Percentiles rank a stretch among this genome's conserved stretches.
Evolutionary conservation across 179 eudicot species (phyloP).

Genomic region (Heliamphora pulchella): DNA sequence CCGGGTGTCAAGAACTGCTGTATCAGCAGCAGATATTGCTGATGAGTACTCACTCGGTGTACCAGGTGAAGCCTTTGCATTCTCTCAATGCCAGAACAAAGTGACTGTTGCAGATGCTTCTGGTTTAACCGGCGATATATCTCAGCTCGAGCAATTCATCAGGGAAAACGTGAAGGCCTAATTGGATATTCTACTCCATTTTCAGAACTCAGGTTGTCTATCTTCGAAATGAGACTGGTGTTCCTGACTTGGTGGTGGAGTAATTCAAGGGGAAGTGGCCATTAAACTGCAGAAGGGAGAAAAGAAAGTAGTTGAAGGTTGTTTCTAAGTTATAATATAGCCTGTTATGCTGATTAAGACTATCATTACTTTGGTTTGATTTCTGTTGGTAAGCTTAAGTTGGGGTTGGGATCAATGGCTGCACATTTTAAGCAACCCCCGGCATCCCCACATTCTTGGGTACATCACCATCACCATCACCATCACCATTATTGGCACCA

Average conservation of each 20-base stretch:
- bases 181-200: background rate
- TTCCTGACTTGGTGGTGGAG: background rate
- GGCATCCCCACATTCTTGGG: too few species aligned
- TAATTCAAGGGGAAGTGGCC: background rate
- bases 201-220: background rate
- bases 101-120: constrained; percentile 79
- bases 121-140: constrained; percentile 62
- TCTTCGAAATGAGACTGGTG: background rate
- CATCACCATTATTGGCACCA: too few species aligned
- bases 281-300: background rate
- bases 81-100: constrained; percentile 70
- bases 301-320: background rate
- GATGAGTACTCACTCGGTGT: constrained; percentile 69
- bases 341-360: too few species aligned
- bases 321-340: too few species aligned
- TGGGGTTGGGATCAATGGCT: too few species aligned
- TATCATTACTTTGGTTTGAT: too few species aligned
- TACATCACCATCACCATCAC: too few species aligned
- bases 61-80: constrained; percentile 64
- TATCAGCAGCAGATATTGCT: constrained; percentile 64
- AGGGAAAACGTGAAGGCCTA: constrained; percentile 21
- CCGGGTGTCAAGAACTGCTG: constrained; percentile 66
- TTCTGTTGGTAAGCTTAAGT: too few species aligned
- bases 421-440: too few species aligned
- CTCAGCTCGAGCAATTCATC: constrained; percentile 31